A percentile compares a stretch with the other conserved stretches of the same genome.
Evolutionary conservation across 2,329 filamentous ascomycete genomes (phyloP).

Genomic region (Cercospora berteroae): DNA sequence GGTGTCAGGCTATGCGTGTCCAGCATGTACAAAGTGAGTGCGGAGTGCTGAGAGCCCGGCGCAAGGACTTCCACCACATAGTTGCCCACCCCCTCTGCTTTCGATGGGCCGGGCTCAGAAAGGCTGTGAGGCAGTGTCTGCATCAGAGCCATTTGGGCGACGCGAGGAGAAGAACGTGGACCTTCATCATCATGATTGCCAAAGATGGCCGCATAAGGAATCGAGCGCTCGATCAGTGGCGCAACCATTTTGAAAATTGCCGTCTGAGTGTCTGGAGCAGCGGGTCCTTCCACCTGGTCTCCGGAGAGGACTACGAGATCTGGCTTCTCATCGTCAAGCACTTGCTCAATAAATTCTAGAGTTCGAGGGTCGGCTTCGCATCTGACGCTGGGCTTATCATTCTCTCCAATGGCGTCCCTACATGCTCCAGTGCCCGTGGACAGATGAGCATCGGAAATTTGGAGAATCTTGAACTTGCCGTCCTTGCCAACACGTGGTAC

Average conservation of each 20-base stretch:
- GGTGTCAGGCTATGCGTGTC: conserved; percentile 92
- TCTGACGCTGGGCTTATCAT: conserved; percentile 40
- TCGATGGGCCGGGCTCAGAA: conserved; percentile 75
- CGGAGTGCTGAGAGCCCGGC: conserved; percentile 79
- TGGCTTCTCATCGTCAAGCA: conserved; percentile 90
- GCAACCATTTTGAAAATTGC: conserved; percentile 92
- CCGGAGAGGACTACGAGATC: conserved; percentile 89
- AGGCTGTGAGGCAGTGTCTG: conserved; percentile 86
- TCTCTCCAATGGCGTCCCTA: conserved; percentile 70
- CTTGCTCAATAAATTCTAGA: conserved; percentile 77
- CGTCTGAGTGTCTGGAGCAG: conserved; percentile 84
- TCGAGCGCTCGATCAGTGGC: conserved; percentile 78
- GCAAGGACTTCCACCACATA: conserved; percentile 90
- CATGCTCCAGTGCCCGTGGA: conserved; percentile 85
- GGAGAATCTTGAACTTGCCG: conserved; percentile 96
- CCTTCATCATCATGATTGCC: conserved; percentile 97
- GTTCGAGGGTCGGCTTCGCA: conserved; percentile 93
- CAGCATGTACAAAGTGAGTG: conserved; percentile 89
- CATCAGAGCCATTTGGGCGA: conserved; percentile 79
- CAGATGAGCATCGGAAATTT: conserved; percentile 89
- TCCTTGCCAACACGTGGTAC: conserved; percentile 77
- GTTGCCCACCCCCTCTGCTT: conserved; percentile 88
- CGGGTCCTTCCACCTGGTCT: conserved; percentile 93
- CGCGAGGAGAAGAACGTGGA: conserved; percentile 58
- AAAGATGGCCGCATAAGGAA: conserved; percentile 91